These are phyloP conservation scores for Strobilomyces echinocephalus DNA, from an alignment of 768 basidiomycete species.

Conservation along the genomic window DNA sequence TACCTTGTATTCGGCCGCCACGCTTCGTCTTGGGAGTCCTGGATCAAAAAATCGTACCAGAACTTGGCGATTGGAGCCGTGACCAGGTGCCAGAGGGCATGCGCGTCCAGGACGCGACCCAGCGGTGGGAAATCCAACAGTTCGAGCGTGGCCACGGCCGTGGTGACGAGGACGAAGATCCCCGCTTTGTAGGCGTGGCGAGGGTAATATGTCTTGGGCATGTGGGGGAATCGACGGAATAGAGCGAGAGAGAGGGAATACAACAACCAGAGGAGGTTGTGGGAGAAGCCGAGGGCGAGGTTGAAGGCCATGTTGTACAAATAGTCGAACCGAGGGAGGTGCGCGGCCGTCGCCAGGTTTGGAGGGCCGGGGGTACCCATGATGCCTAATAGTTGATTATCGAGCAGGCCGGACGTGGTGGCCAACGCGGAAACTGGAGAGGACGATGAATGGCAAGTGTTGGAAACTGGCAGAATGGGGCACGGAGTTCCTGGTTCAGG, in stretches of 20 bases:
- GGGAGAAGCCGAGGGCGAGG: conserved; percentile 64
- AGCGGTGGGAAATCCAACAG: conserved; percentile 88
- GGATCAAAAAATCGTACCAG: conserved; percentile 84
- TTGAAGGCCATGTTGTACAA: conserved; percentile 90
- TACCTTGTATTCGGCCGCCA: conserved; percentile 50
- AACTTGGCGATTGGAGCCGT: conserved; percentile 71
- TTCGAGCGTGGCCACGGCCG: conserved; percentile 72
- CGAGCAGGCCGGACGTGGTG: conserved; percentile 45
- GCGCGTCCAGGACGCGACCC: conserved; percentile 76
- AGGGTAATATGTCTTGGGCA: conserved; percentile 56
- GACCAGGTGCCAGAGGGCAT: conserved; percentile 87
- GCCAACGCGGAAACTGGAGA: conserved; percentile 53
- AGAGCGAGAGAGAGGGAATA: conserved; percentile 55
- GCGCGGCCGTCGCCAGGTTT: conserved; percentile 21
- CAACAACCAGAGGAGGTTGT: conserved; percentile 77
- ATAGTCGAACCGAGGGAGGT: conserved; percentile 81
- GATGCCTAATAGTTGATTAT: conserved; percentile 57
- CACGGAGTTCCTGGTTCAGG: conserved; percentile 50
- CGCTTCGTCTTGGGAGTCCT: conserved; percentile 65
- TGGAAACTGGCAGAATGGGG: conserved; percentile 2
- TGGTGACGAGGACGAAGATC: conserved; percentile 64
- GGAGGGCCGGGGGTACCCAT: conserved; percentile 53
- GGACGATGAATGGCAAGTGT: neutral
- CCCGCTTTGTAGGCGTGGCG: conserved; percentile 49
- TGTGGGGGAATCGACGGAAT: conserved; percentile 51